Percentiles rank a stretch among this genome's conserved stretches.
Conservation (phyloP, 768 basidiomycete genomes). For the Psilocybe sp. region DNA sequence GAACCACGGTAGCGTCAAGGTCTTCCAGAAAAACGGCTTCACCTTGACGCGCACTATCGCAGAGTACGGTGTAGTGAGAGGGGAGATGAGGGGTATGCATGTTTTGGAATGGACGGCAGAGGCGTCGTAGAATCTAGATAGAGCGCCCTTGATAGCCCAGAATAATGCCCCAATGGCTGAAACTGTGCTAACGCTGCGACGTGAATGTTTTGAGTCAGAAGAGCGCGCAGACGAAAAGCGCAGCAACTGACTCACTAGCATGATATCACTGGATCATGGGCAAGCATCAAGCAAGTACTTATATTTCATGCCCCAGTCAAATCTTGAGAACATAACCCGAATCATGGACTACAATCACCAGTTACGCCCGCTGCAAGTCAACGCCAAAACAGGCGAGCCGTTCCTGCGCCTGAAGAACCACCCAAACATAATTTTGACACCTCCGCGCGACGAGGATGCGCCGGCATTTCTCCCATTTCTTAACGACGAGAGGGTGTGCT, state of each 20-base stretch:
- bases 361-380: conserved; percentile 37
- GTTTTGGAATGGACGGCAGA: conserved; percentile 30
- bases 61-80: conserved; percentile 33
- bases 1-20: conserved; percentile 55
- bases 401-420: conserved; percentile 52
- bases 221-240: too few relatives aligned
- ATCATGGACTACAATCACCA: conserved; percentile 7
- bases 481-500: conserved; percentile 44
- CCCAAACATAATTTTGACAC: conserved; percentile 52
- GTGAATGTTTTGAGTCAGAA: too few relatives aligned
- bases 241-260: too few relatives aligned
- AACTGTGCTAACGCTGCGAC: too few relatives aligned
- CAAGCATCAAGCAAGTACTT: too few relatives aligned
- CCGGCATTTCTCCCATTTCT: conserved; percentile 30
- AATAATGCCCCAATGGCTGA: too few relatives aligned
- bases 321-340: too few relatives aligned
- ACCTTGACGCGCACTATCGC: conserved; percentile 34
- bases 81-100: conserved; percentile 32
- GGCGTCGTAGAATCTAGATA: neutral
- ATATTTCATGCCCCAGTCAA: too few relatives aligned
- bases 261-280: too few relatives aligned
- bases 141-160: too few relatives aligned
- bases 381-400: conserved; percentile 43
- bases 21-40: conserved; percentile 70
- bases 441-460: conserved; percentile 45